Conservation (phyloP, 192 early-diverging fungal species). For the Coemansia sp. region DNA sequence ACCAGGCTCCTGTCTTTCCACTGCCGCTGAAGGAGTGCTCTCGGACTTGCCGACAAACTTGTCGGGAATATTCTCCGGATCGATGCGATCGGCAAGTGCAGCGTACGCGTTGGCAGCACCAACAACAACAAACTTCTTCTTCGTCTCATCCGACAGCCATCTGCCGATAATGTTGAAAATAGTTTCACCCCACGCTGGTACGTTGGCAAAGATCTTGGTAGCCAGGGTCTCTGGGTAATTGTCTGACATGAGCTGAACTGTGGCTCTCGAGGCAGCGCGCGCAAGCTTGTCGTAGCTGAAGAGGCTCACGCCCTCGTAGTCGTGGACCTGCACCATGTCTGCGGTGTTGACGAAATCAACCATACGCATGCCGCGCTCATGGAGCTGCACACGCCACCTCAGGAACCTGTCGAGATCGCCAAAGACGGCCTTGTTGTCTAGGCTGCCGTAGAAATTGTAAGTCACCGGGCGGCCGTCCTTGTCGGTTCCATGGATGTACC, state of each 20-base stretch:
- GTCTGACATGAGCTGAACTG: constrained; percentile 60
- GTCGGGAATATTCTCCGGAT: constrained; percentile 38
- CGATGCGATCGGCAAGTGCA: constrained; percentile 44
- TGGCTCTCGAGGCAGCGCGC: constrained; percentile 56
- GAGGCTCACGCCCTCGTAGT: constrained; percentile 58
- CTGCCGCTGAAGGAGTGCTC: background rate
- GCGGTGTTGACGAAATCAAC: constrained; percentile 62
- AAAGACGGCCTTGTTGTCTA: constrained; percentile 60
- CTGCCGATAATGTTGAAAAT: constrained; percentile 60
- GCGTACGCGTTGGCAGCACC: constrained; percentile 43
- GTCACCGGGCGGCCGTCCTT: constrained; percentile 58
- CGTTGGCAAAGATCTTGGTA: constrained; percentile 62
- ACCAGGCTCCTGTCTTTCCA: background rate
- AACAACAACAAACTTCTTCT: constrained; percentile 63
- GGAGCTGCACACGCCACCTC: constrained; percentile 64
- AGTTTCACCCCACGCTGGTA: constrained; percentile 63
- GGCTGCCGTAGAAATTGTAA: constrained; percentile 60
- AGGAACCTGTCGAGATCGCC: constrained; percentile 58
- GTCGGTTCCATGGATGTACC: constrained; percentile 56
- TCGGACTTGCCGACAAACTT: constrained; percentile 35
- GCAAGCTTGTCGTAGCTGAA: constrained; percentile 54
- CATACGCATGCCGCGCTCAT: constrained; percentile 57
- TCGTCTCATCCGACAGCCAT: constrained; percentile 60
- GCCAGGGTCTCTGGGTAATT: constrained; percentile 67
- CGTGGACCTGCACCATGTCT: constrained; percentile 63